phyloP scores from a whole-genome alignment of 2,329 filamentous ascomycete species.

The Fusarium veterinarium region DNA sequence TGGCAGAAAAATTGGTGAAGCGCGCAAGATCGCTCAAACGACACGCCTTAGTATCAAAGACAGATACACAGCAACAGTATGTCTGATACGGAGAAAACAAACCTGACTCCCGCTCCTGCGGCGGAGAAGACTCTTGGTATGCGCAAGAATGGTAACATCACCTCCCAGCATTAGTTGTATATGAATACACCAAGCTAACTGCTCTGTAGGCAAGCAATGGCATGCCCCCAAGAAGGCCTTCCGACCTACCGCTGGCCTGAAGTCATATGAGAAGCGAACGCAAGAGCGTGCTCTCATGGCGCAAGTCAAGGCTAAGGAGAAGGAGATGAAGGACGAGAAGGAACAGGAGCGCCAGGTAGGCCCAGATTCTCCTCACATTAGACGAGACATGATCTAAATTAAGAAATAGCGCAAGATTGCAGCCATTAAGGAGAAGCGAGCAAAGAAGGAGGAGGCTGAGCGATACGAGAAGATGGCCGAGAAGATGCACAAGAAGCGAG shows the following conservation, averaged over 20 bases:
- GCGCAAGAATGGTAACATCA: conserved; percentile 80
- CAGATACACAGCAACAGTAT: conserved; percentile 50
- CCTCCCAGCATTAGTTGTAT: background rate
- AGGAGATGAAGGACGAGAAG: conserved; percentile 96
- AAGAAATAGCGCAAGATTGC: conserved; percentile 75
- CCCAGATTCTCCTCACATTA: background rate
- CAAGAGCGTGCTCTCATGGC: conserved; percentile 76
- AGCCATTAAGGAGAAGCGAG: conserved; percentile 84
- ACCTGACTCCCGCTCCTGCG: conserved; percentile 50
- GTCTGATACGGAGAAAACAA: conserved; percentile 52
- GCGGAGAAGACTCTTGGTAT: conserved; percentile 67
- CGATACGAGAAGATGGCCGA: conserved; percentile 93
- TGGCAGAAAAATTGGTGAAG: conserved; percentile 46
- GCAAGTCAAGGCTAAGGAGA: conserved; percentile 91
- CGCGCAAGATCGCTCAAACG: conserved; percentile 13
- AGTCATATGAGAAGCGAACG: conserved; percentile 80
- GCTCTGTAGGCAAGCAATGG: conserved; percentile 88
- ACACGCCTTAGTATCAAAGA: conserved; percentile 15
- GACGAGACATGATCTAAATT: conserved; percentile 18
- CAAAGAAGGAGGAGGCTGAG: conserved; percentile 91
- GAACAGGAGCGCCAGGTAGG: conserved; percentile 85
- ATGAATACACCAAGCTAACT: conserved; percentile 17
- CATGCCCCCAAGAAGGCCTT: conserved; percentile 86
- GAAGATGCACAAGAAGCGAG: conserved; percentile 97
- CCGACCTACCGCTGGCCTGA: conserved; percentile 81